Base-by-base conservation (phyloP, 108 stramenopile genomes). In the Discostella stelligeroides region DNA sequence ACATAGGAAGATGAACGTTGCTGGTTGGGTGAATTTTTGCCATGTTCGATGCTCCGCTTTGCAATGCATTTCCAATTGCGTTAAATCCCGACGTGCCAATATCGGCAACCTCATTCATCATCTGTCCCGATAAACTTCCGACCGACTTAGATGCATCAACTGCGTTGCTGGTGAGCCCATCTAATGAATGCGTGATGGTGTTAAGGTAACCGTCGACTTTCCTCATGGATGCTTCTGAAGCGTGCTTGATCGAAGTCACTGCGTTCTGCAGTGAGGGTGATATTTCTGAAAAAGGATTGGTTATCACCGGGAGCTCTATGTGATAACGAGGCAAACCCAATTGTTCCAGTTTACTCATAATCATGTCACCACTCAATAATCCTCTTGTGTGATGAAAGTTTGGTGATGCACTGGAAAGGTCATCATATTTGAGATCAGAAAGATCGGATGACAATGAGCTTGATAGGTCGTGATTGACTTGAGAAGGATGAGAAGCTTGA, bases 31-130 rank as follows among this genome's bases (percentile, higher is more conserved):
- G 62, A 17, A 63, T 15, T 5, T 10, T 43, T 8, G 21, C 18
- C 23, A 40, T 15, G n/a, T 34, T 58, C 4, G 57, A 40, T 58
- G 40, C 62, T 4, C 15, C 21, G 4, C 14, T 15, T 21, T 21
- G 40, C 29, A 63, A 38, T 12, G 38, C 60, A 24, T 63, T 56
- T 23, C 42, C 74, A 30, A 63, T 14, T 13, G 60, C 59, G 21
- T 63, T 49, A 28, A 50, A 25, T 25, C 47, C 38, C 20, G 66
- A 60, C 23, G 59, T 49, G 7, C 60, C 74, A 11, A 30, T 46
- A 63, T 38, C 28, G 40, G 54, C 67, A 14, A 73, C 63, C 61
- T 63, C 63, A 38, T 25, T 7, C 9, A 40, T 38, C 37, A 40
- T 38, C 37, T 21, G 57, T 58, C 57, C 57, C 18, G 57, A 58